A percentile compares a stretch with the other conserved stretches of the same genome.
Evolutionary conservation across 1,284 basidiomycete species (phyloP).

Genomic region (Xanthoconium separans): DNA sequence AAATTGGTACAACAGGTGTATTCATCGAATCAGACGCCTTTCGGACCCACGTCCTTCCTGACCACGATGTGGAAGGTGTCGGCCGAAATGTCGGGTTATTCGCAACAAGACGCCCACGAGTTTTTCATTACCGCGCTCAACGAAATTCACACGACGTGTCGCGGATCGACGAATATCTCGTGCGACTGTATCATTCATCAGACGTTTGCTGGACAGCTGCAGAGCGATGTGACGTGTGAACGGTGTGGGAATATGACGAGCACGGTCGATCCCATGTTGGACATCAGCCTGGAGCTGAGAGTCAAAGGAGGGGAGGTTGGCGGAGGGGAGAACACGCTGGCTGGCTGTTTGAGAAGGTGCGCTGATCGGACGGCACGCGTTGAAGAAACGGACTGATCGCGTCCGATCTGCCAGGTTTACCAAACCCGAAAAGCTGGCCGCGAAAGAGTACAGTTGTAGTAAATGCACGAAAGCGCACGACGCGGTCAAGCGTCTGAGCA

Average conservation of each 20-base stretch:
- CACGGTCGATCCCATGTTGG: constrained; percentile 88
- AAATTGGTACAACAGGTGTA: constrained; percentile 54
- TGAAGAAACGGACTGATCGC: neutral
- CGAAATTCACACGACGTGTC: constrained; percentile 79
- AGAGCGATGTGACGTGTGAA: constrained; percentile 89
- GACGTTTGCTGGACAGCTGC: constrained; percentile 85
- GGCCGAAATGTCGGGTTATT: constrained; percentile 83
- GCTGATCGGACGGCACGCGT: constrained; percentile 6
- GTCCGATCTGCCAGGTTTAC: constrained; percentile 55
- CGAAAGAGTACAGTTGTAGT: constrained; percentile 71
- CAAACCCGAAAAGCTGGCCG: constrained; percentile 68
- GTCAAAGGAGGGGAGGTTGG: constrained; percentile 46
- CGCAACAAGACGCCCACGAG: constrained; percentile 95
- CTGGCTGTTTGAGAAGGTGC: constrained; percentile 69
- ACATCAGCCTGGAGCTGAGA: constrained; percentile 86
- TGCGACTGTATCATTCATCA: constrained; percentile 94
- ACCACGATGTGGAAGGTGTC: constrained; percentile 86
- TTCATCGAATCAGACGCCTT: constrained; percentile 65
- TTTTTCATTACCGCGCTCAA: constrained; percentile 83
- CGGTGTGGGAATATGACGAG: constrained; percentile 73
- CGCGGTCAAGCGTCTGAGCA: constrained; percentile 81
- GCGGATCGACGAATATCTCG: constrained; percentile 66
- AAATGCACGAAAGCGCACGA: constrained; percentile 73
- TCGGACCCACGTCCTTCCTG: constrained; percentile 84
- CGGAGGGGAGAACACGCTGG: constrained; percentile 57